These are phyloP conservation scores for Diaporthe nobilis DNA, from an alignment of 2,329 filamentous ascomycete genomes.

Conservation along the genomic window DNA sequence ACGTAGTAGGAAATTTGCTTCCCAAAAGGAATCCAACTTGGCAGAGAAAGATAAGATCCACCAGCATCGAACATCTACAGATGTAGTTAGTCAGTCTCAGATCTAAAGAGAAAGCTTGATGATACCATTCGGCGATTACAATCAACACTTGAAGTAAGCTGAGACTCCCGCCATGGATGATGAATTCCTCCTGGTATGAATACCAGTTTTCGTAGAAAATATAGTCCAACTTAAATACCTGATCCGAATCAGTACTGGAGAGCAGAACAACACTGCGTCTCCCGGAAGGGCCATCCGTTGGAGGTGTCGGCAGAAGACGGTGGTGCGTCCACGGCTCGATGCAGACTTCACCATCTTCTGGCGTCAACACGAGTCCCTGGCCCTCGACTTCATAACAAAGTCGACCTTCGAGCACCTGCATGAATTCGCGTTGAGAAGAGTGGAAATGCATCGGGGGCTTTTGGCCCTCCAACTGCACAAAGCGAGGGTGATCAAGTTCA, in stretches of 20 bases:
- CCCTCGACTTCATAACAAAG: conserved; percentile 49
- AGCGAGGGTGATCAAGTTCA: background rate
- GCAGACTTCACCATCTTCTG: conserved; percentile 5
- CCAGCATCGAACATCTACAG: conserved; percentile 57
- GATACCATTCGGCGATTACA: background rate
- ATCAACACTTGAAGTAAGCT: conserved; percentile 1
- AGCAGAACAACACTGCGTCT: conserved; percentile 42
- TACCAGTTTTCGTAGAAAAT: conserved; percentile 55
- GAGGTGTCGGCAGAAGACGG: background rate
- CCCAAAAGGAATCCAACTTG: conserved; percentile 55
- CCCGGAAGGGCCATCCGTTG: background rate
- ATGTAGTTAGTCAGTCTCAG: background rate
- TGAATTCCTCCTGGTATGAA: conserved; percentile 51
- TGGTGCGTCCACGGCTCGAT: conserved; percentile 22
- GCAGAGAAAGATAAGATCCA: conserved; percentile 53
- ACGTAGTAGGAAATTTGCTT: conserved; percentile 45
- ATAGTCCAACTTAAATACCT: conserved; percentile 49
- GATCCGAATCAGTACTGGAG: conserved; percentile 46
- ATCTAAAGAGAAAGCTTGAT: no score
- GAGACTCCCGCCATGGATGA: conserved; percentile 44
- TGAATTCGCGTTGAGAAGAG: conserved; percentile 51
- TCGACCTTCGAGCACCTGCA: conserved; percentile 49
- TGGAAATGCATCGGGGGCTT: conserved; percentile 53
- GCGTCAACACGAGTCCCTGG: conserved; percentile 45
- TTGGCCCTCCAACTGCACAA: conserved; percentile 13